Evolutionary conservation across 177 flowering plant species (phyloP).

Genomic region (Vitis hybrid): DNA sequence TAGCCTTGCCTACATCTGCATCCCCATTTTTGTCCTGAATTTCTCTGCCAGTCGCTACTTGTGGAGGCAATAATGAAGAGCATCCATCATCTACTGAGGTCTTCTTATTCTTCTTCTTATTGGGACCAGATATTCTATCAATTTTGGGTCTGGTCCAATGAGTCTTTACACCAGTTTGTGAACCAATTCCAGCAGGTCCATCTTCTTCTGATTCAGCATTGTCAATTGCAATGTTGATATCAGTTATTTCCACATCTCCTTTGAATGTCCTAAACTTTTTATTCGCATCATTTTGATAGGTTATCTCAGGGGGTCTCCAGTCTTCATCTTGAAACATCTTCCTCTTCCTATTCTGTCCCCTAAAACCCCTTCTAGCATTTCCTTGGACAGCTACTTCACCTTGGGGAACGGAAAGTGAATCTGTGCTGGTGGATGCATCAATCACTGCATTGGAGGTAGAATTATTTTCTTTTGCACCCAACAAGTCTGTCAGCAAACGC

Average conservation of each 20-base stretch:
- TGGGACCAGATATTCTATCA: conserved; percentile 9
- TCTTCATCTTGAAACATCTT: conserved; percentile 34
- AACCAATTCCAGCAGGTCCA: conserved; percentile 8
- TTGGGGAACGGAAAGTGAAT: conserved; percentile 15
- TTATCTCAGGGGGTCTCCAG: conserved; percentile 20
- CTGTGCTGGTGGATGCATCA: conserved; percentile 18
- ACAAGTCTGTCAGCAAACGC: conserved; percentile 46
- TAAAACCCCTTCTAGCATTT: conserved; percentile 11
- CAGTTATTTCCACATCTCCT: conserved; percentile 15
- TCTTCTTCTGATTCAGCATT: conserved; percentile 19
- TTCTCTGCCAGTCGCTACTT: conserved; percentile 7
- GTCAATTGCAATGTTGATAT: conserved; percentile 3
- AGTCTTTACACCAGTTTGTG: conserved; percentile 14
- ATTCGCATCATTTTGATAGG: conserved; percentile 5
- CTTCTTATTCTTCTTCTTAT: conserved; percentile 27
- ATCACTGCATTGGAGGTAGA: conserved; percentile 14
- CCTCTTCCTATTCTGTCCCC: conserved; percentile 27
- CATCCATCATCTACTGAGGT: conserved; percentile 9
- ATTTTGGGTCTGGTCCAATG: conserved; percentile 9
- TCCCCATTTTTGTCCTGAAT: conserved; percentile 4
- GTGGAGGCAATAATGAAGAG: conserved; percentile 11
- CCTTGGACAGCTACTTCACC: conserved; percentile 12
- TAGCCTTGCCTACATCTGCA: conserved; percentile 1
- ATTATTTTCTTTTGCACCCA: conserved; percentile 22
- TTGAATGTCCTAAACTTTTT: conserved; percentile 20